Percentiles rank a stretch among this genome's conserved stretches.
Conservation (phyloP, 2,329 filamentous ascomycete species). For the Tolypocladium tundrense region DNA sequence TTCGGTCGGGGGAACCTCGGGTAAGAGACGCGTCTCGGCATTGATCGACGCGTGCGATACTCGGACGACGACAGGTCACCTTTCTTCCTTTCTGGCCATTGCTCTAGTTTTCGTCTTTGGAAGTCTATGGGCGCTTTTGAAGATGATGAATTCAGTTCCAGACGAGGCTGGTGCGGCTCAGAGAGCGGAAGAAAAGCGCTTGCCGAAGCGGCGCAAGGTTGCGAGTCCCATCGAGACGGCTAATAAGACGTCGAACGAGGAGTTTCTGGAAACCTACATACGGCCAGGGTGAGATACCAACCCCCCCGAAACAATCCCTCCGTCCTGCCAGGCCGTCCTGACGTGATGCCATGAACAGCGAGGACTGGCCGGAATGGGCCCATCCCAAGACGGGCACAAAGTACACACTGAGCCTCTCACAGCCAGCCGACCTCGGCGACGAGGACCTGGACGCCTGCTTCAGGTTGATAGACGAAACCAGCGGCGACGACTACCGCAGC, state of each 20-base stretch:
- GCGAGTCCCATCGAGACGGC: conserved; percentile 33
- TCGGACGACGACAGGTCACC: no score
- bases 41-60: background rate
- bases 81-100: background rate
- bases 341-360: background rate
- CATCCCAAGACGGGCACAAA: conserved; percentile 32
- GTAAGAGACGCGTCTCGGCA: background rate
- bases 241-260: conserved; percentile 34
- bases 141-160: background rate
- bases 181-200: background rate
- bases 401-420: conserved; percentile 35
- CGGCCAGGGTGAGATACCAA: conserved; percentile 28
- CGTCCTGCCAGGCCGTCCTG: background rate
- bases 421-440: conserved; percentile 25
- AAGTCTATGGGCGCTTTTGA: background rate
- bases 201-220: background rate
- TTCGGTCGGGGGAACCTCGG: conserved; percentile 10
- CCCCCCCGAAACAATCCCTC: no score
- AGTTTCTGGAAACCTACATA: conserved; percentile 39
- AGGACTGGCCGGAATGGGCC: conserved; percentile 33
- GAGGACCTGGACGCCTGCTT: conserved; percentile 44
- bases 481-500: conserved; percentile 49
- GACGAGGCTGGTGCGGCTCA: background rate
- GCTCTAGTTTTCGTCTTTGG: background rate
- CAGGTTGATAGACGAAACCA: conserved; percentile 51